Evolutionary conservation across 2,329 filamentous ascomycete genomes (phyloP).

Genomic region (Pseudogymnoascus sp.): DNA sequence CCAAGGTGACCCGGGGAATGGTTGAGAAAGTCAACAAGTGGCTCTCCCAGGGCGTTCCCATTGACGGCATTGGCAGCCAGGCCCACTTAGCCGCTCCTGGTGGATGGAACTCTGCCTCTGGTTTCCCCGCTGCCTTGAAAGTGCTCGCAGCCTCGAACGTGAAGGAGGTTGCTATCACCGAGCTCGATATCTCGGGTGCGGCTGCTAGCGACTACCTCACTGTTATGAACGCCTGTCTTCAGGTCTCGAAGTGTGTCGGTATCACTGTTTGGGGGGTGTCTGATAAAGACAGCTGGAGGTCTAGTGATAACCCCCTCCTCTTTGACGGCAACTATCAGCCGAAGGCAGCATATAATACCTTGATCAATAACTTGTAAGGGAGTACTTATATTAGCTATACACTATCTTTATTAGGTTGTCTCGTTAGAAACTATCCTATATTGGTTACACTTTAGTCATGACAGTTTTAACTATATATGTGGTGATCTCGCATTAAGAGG

Average conservation of each 20-base stretch:
- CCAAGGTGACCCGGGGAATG: constrained; percentile 51
- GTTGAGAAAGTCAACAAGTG: constrained; percentile 56
- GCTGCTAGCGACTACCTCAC: constrained; percentile 39
- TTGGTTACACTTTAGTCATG: too few relatives aligned
- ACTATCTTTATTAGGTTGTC: too few relatives aligned
- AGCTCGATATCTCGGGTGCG: constrained; percentile 60
- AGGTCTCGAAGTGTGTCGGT: constrained; percentile 30
- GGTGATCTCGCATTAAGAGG: too few relatives aligned
- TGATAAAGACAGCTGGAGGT: constrained; percentile 46
- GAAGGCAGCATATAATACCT: constrained; percentile 46
- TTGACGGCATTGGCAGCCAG: constrained; percentile 53
- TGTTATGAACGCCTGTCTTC: constrained; percentile 29
- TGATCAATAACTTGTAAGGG: constrained; percentile 20
- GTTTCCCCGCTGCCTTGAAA: constrained; percentile 21
- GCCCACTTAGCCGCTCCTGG: constrained; percentile 49
- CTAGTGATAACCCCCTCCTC: constrained; percentile 44
- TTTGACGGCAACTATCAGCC: constrained; percentile 47
- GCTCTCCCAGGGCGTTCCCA: constrained; percentile 54
- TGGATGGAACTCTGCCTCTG: constrained; percentile 39
- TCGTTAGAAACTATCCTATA: too few relatives aligned
- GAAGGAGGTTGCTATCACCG: constrained; percentile 47
- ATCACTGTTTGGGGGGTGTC: constrained; percentile 31
- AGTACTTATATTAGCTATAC: neutral
- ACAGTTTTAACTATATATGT: too few relatives aligned
- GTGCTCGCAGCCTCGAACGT: constrained; percentile 14